Evolutionary conservation across 2,329 filamentous ascomycete species (phyloP), one percentile per base, ranked within the genome.

Genomic region (Botryotinia narcissicola): DNA sequence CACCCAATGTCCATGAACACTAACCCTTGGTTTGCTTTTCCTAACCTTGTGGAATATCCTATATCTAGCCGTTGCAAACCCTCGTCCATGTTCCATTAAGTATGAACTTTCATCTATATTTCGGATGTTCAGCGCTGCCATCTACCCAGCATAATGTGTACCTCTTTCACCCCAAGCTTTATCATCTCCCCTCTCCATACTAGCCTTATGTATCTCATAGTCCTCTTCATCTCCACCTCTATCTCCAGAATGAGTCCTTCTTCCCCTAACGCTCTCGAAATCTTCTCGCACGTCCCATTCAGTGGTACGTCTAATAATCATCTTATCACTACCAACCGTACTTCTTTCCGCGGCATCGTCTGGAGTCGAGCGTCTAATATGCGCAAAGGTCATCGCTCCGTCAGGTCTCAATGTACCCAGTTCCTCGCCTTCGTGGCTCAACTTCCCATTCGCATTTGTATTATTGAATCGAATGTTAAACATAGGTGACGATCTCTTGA

Each of bases 241-340:
- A 40, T 72, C 70, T 67, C 37, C 29, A 20, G 40, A 48, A 25
- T 54, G 16, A 32, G 29, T 35, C 25, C 25, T 51, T 60, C 40
- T 61, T 32, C 37, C 40, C 22, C 57, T 25, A 10, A n/a, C 4
- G 9, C 22, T 42, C 51, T 68, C 71, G 10, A 59, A 72, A 35
- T 75, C 61, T 48, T 75, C 74, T 40, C 73, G 68, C 22, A 76
- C 72, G 32, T 75, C 72, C 75, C 76, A 77, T 42, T 75, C 75
- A 8, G 71, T 75, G 1, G 73, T 76, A 20, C 68, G 71, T 70
- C 71, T 73, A 16, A 77, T 77, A 25, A 76, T 76, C 76, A 75
- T 75, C 37, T 73, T 71, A 25, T 75, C 74, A 42, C 74, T 75
- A 35, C 73, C 74, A 46, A 74, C 66, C 3, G 75, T 73, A 51